These are phyloP conservation scores for Ogataea nakhonphanomensis DNA, from an alignment of 805 yeast genomes.

Conservation along the genomic window DNA sequence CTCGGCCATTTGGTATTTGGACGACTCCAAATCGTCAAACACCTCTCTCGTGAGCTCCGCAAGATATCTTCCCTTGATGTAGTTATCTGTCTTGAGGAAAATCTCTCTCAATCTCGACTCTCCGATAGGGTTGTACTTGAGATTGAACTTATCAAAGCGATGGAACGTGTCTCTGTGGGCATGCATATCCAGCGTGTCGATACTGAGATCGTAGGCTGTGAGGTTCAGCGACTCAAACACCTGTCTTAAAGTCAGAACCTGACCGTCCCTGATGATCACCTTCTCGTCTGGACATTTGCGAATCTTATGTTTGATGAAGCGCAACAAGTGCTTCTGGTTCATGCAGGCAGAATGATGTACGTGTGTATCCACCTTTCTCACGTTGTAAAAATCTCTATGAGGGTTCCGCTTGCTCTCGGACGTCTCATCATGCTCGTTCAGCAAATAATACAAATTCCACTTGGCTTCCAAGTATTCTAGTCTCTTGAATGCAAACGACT, in stretches of 20 bases:
- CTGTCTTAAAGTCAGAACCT: conserved; percentile 77
- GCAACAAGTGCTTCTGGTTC: conserved; percentile 94
- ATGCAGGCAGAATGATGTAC: conserved; percentile 99
- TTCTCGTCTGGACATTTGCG: conserved; percentile 83
- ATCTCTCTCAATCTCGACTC: conserved; percentile 97
- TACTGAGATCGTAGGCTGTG: conserved; percentile 91
- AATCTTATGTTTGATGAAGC: conserved; percentile 92
- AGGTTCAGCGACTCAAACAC: conserved; percentile 88
- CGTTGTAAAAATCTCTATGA: conserved; percentile 95
- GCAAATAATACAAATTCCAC: conserved; percentile 85
- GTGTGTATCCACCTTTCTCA: conserved; percentile 96
- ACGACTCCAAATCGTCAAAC: conserved; percentile 86
- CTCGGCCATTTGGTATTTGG: conserved; percentile 97
- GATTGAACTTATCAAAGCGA: conserved; percentile 93
- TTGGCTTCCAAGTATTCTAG: conserved; percentile 92
- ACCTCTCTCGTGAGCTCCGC: conserved; percentile 96
- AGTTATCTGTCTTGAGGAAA: conserved; percentile 92
- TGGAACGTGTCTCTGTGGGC: conserved; percentile 98
- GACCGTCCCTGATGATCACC: conserved; percentile 91
- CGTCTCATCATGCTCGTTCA: conserved; percentile 91
- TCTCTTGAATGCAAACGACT: conserved; percentile 92
- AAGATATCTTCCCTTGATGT: conserved; percentile 78
- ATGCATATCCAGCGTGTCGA: conserved; percentile 98
- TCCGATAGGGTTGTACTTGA: conserved; percentile 97
- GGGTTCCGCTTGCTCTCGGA: conserved; percentile 89